Percentiles rank a stretch among this genome's conserved stretches.
Conservation (phyloP, 352 stramenopile species). For the Globisporangium solare region DNA sequence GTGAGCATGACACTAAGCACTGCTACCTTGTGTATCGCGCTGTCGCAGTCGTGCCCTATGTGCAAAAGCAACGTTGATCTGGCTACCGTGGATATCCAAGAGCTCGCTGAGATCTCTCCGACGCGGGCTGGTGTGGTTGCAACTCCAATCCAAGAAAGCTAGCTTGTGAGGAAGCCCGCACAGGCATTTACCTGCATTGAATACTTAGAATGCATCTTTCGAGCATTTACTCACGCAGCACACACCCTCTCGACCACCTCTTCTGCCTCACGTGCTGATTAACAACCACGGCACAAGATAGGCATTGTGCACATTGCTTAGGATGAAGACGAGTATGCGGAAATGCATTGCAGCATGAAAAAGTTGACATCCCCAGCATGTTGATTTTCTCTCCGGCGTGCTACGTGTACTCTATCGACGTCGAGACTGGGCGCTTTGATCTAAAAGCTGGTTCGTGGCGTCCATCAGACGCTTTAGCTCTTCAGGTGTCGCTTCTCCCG, state of each 20-base stretch:
- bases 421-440: constrained; percentile 31
- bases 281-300: too few relatives aligned
- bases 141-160: constrained; percentile 20
- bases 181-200: too few relatives aligned
- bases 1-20: neutral
- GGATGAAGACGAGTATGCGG: too few relatives aligned
- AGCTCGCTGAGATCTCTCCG: neutral
- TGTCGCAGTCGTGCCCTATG: constrained; percentile 64
- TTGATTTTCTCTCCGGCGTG: too few relatives aligned
- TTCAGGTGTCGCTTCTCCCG: constrained; percentile 50
- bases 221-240: too few relatives aligned
- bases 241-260: too few relatives aligned
- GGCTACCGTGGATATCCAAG: constrained; percentile 36
- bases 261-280: too few relatives aligned
- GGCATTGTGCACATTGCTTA: too few relatives aligned
- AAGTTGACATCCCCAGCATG: too few relatives aligned
- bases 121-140: constrained; percentile 33
- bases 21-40: neutral
- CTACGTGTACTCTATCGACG: constrained; percentile 22
- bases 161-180: neutral
- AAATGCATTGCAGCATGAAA: too few relatives aligned
- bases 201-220: too few relatives aligned
- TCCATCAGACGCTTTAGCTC: constrained; percentile 59
- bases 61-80: constrained; percentile 78
- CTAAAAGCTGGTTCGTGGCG: constrained; percentile 52